Evolutionary conservation across 2,329 filamentous ascomycete species (phyloP), one percentile per base, ranked within the genome.

Genomic region (Aspergillus sp.): DNA sequence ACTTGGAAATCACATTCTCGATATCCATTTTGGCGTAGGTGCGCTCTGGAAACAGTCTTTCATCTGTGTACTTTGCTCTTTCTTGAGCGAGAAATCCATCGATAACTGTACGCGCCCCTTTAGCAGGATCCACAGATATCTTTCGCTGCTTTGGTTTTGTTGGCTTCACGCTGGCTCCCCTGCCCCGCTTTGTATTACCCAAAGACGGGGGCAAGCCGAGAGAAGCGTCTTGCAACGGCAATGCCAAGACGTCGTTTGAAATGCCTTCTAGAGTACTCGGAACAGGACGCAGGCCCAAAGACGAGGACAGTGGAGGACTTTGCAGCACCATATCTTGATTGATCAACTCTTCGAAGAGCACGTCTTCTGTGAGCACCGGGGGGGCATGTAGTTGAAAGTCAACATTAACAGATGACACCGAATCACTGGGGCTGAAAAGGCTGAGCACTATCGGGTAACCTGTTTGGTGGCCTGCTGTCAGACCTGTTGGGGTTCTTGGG

Each of bases 71-170:
- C 21, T 48, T 48, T 48, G n/a, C 24, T 48, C 45, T 48, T 48
- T 48, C 45, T 48, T 48, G 45, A 35, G 45, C 23, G 24, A 48
- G 21, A 48, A 48, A 48, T 48, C 33, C 45, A 15, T 48, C 45
- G 21, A 48, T 48, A 24, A 48, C 33, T 27, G 45, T 48, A 19
- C 45, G 31, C 23, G 8, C 45, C 33, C 33, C n/a, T 27, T 48
- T 48, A 27, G 24, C 24, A 48, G 31, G 24, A 14, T 27, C 24
- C 31, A 48, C 24, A 27, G 45, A 48, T 48, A 14, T 27, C 33
- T 48, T 48, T 48, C 45, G 45, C 45, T 48, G 31, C 12, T 48
- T 48, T 48, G 31, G 45, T 33, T 48, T 48, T 19, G 45, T 48
- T 48, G 24, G 31, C 14, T 48, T 24, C 45, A 2, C 23, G 27